Conservation (phyloP, 345 rosid genomes). For the Carallia pectinifolia region DNA sequence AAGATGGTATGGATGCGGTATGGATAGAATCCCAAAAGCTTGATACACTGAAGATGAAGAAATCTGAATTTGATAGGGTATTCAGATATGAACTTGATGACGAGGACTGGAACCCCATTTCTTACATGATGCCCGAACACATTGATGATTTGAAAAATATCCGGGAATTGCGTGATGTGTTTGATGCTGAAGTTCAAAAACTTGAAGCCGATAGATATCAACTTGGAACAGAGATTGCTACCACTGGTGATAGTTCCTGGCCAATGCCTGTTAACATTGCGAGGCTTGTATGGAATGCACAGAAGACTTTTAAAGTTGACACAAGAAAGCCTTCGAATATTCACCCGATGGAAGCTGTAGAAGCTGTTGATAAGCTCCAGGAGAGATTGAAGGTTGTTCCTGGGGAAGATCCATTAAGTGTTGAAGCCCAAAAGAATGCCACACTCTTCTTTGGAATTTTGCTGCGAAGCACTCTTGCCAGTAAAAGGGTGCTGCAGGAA, state of each 20-base stretch:
- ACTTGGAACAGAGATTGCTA: conserved; percentile 91
- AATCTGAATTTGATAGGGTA: conserved; percentile 64
- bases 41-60: conserved; percentile 91
- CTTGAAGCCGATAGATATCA: conserved; percentile 82
- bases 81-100: conserved; percentile 87
- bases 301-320: conserved; percentile 92
- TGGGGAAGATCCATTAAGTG: conserved; percentile 81
- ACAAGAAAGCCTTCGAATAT: conserved; percentile 65
- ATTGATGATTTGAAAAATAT: conserved; percentile 89
- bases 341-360: conserved; percentile 97
- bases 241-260: conserved; percentile 90
- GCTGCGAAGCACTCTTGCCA: conserved; percentile 95
- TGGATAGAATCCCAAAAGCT: conserved; percentile 96
- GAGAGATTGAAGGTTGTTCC: conserved; percentile 96
- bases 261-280: conserved; percentile 90
- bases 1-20: conserved; percentile 98
- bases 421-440: conserved; percentile 99
- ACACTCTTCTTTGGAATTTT: conserved; percentile 87
- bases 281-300: conserved; percentile 97
- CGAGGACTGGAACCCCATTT: conserved; percentile 73
- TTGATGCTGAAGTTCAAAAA: conserved; percentile 90
- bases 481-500: conserved; percentile 95
- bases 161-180: conserved; percentile 83
- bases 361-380: conserved; percentile 92
- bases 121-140: conserved; percentile 71